Conservation (phyloP, 2,329 filamentous ascomycete genomes). For the Exophiala mesophila region DNA sequence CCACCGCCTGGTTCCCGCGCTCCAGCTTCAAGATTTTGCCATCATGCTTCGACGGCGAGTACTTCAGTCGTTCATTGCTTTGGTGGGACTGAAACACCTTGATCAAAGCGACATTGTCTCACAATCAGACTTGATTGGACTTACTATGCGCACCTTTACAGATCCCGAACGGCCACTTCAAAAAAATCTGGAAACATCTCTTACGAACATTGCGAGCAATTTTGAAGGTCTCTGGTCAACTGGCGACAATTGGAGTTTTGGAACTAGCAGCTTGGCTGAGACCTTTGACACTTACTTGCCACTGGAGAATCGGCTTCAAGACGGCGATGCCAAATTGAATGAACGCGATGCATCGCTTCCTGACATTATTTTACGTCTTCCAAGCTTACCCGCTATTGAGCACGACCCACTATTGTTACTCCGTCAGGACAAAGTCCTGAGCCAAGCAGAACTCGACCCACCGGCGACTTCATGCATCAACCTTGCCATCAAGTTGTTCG, state of each 20-base stretch:
- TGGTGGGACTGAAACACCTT: constrained; percentile 81
- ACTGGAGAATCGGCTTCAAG: constrained; percentile 38
- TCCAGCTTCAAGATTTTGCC: constrained; percentile 85
- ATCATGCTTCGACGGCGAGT: constrained; percentile 91
- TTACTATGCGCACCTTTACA: constrained; percentile 86
- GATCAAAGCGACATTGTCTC: constrained; percentile 80
- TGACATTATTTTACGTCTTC: constrained; percentile 21
- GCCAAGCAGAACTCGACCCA: constrained; percentile 41
- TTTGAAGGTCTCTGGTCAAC: constrained; percentile 96
- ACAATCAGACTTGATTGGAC: constrained; percentile 84
- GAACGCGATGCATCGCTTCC: constrained; percentile 22
- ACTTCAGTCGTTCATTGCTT: constrained; percentile 87
- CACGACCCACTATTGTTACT: constrained; percentile 58
- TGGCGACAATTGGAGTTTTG: constrained; percentile 89
- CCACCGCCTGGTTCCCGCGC: constrained; percentile 73
- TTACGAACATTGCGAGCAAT: constrained; percentile 80
- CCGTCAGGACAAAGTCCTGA: constrained; percentile 10
- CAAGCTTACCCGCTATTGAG: constrained; percentile 32
- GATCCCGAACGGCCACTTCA: constrained; percentile 79
- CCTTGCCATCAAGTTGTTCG: constrained; percentile 87
- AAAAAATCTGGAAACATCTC: constrained; percentile 78
- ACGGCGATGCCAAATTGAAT: constrained; percentile 29
- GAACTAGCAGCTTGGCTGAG: constrained; percentile 77
- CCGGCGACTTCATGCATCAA: constrained; percentile 92
- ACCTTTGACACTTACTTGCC: constrained; percentile 69